Percentiles rank a stretch among this genome's conserved stretches.
These are phyloP conservation scores for Selaginella tamariscina DNA, from an alignment of 75 land plant species.

Conservation along the genomic window DNA sequence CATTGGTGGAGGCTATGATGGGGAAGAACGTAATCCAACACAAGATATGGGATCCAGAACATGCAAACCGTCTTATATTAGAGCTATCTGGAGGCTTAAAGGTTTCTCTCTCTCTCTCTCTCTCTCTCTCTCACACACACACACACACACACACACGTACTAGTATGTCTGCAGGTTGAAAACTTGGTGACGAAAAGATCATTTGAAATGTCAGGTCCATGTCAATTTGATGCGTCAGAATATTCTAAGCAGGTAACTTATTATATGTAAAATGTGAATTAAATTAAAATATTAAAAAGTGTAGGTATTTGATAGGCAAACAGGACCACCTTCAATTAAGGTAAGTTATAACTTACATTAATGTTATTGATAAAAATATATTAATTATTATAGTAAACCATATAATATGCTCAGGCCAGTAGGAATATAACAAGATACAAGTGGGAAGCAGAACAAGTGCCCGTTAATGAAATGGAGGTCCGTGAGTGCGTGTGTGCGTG, in stretches of 20 bases:
- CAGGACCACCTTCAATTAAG: slow-evolving; percentile 34
- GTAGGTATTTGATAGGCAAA: slow-evolving; percentile 33
- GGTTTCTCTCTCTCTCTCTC: slow-evolving; percentile 11
- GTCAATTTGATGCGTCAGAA: slow-evolving; percentile 36
- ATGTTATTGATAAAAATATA: background rate
- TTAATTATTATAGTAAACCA: too few species aligned
- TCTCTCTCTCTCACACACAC: background rate
- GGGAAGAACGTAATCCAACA: slow-evolving; percentile 23
- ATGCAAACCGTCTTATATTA: slow-evolving; percentile 26
- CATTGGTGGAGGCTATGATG: slow-evolving; percentile 30
- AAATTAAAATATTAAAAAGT: too few species aligned
- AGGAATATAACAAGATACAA: slow-evolving; percentile 29
- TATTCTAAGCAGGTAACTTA: slow-evolving; percentile 29
- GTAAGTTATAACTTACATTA: slow-evolving; percentile 2
- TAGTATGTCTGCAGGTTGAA: slow-evolving; percentile 21
- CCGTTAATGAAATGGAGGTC: slow-evolving; percentile 26
- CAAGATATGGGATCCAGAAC: slow-evolving; percentile 23
- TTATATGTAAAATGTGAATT: background rate
- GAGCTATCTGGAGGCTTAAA: slow-evolving; percentile 23
- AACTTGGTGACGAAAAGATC: slow-evolving; percentile 36
- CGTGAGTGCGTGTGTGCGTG: background rate
- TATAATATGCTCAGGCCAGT: slow-evolving; percentile 31
- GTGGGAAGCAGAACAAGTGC: slow-evolving; percentile 20
- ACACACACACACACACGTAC: too few species aligned
- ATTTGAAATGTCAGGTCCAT: slow-evolving; percentile 19